Evolutionary conservation across 345 rosid species (phyloP), one percentile per base, ranked within the genome.

Genomic region (Eucalyptus cladocalyx): DNA sequence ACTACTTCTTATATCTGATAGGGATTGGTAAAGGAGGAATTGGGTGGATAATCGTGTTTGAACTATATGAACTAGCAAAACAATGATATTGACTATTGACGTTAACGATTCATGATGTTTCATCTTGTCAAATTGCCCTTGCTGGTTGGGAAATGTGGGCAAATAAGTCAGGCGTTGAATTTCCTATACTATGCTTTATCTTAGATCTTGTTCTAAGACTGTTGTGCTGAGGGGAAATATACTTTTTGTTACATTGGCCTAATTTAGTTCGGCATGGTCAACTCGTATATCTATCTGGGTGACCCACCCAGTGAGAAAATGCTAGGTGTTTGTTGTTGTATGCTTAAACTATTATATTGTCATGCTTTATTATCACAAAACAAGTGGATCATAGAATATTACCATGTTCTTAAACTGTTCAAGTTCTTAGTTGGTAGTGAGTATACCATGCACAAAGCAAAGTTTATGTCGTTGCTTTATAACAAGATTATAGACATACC

Each of bases 301-400:
- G 43, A 42, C 43, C 2, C 45, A 43, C 45, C 45, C 8, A 8
- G 43, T 42, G 43, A 42, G 43, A 42, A 42, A 42, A 42, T 6
- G 8, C 43, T 1, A 42, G 43, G 43, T 42, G 43, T 7, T 42
- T 42, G 43, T 42, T 42, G 1, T 42, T 1, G 1, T 42, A 2
- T 42, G 43, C 43, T 42, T 42, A 6, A 42, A 42, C 6, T 42
- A 42, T 42, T 42, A 42, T 42, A 42, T 42, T 6, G 43, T 6
- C 2, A 2, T 42, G 43, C 43, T 42, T 42, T 2, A 42, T 42
- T 42, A 42, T 2, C 2, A 2, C 43, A 6, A 8, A 2, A 42
- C 43, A 42, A 42, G 43, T 42, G 43, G 43, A 42, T 42, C 43
- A 42, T 42, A 42, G 43, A 42, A 42, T 42, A 42, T 42, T 42